Conservation (phyloP, 1,284 basidiomycete genomes). For the Amylostereum areolatum region DNA sequence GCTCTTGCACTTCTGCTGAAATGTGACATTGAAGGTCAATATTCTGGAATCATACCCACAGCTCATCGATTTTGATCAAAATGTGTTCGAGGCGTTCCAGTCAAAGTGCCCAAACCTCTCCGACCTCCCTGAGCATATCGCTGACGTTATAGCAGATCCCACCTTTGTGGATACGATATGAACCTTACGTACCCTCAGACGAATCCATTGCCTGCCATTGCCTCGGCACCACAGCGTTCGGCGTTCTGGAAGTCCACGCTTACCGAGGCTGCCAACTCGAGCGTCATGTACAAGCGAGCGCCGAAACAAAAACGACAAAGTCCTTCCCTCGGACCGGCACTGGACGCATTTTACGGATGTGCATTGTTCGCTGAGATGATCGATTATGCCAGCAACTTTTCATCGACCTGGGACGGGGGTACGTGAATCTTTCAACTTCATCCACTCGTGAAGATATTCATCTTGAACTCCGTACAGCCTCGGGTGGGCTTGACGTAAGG, state of each 20-base stretch:
- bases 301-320: slow-evolving; percentile 17
- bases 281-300: slow-evolving; percentile 4
- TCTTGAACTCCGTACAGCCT: not conserved
- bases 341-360: slow-evolving; percentile 31
- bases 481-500: slow-evolving; percentile 20
- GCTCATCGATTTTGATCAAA: slow-evolving; percentile 61
- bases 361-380: slow-evolving; percentile 27
- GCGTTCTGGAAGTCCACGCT: slow-evolving; percentile 4
- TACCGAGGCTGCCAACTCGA: not conserved
- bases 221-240: slow-evolving; percentile 4
- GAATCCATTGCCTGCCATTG: slow-evolving; percentile 41
- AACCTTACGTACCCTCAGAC: slow-evolving; percentile 67
- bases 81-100: slow-evolving; percentile 61
- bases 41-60: slow-evolving; percentile 68
- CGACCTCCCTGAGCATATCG: too few relatives aligned
- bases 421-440: slow-evolving; percentile 5
- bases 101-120: slow-evolving; percentile 38
- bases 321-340: slow-evolving; percentile 20
- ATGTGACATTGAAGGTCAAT: slow-evolving; percentile 30
- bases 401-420: slow-evolving; percentile 23
- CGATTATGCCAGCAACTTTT: slow-evolving; percentile 31
- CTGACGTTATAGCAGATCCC: slow-evolving; percentile 30
- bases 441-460: not conserved
- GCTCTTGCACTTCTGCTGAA: not conserved
- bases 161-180: slow-evolving; percentile 60